These are phyloP conservation scores for Backusella parvicylindrica DNA, from an alignment of 192 early-diverging fungal species.

Conservation along the genomic window DNA sequence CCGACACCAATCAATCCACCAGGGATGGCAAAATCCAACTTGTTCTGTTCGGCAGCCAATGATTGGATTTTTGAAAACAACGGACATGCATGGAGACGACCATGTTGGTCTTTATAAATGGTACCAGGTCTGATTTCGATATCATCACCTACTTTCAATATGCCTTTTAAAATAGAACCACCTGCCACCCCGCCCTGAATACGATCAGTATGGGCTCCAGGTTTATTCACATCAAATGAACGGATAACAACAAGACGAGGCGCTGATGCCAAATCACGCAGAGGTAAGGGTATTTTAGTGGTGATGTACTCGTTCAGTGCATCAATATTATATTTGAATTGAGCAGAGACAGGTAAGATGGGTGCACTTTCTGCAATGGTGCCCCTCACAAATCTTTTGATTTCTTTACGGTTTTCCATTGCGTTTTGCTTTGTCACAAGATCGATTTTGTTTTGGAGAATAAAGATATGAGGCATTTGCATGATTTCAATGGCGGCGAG, in stretches of 20 bases:
- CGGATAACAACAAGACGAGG: conserved; percentile 96
- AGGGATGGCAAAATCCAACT: conserved; percentile 94
- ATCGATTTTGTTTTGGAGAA: conserved; percentile 98
- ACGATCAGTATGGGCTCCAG: conserved; percentile 87
- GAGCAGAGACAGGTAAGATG: conserved; percentile 95
- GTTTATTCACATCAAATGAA: conserved; percentile 98
- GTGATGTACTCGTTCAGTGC: conserved; percentile 96
- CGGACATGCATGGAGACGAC: conserved; percentile 74
- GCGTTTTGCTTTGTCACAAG: conserved; percentile 90
- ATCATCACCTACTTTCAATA: conserved; percentile 85
- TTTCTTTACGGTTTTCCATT: conserved; percentile 81
- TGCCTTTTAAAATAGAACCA: conserved; percentile 91
- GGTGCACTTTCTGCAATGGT: conserved; percentile 93
- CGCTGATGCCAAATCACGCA: conserved; percentile 85
- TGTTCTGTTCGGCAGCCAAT: conserved; percentile 84
- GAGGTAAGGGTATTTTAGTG: conserved; percentile 90
- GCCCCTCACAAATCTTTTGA: conserved; percentile 86
- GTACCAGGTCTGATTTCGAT: conserved; percentile 97
- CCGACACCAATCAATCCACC: conserved; percentile 99
- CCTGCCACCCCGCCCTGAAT: conserved; percentile 97
- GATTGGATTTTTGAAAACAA: conserved; percentile 86
- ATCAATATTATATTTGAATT: conserved; percentile 98
- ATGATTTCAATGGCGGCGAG: conserved; percentile 98
- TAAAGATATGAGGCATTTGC: conserved; percentile 93
- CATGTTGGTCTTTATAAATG: conserved; percentile 80